A percentile compares a stretch with the other conserved stretches of the same genome.
phyloP scores from a whole-genome alignment of 306 rosid species.

The Casuarina glauca region DNA sequence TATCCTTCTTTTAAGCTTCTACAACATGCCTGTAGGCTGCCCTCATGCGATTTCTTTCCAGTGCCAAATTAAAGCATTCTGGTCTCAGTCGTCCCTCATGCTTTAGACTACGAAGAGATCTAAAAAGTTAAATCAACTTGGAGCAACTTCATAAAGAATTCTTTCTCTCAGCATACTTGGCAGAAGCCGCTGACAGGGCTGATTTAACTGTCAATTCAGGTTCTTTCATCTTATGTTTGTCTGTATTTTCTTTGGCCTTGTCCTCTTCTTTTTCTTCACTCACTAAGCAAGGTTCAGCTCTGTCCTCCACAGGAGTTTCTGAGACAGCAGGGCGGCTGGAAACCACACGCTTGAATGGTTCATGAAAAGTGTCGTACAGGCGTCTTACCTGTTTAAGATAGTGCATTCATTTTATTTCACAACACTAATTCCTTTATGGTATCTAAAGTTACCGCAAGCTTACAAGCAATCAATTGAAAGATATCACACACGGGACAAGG shows the following conservation, averaged over 20 bases:
- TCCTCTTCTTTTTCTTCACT: conserved; percentile 43
- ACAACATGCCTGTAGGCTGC: background rate
- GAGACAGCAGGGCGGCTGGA: conserved; percentile 50
- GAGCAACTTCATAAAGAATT: background rate
- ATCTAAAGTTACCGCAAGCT: background rate
- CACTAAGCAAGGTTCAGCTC: conserved; percentile 46
- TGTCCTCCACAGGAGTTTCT: conserved; percentile 35
- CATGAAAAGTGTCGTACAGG: conserved; percentile 83
- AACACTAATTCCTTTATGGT: background rate
- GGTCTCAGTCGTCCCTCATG: background rate
- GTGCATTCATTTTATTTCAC: conserved; percentile 19
- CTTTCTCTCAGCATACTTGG: conserved; percentile 50
- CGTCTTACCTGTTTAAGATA: conserved; percentile 69
- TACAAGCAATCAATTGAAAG: conserved; percentile 6
- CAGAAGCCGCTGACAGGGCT: conserved; percentile 83
- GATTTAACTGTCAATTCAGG: conserved; percentile 64
- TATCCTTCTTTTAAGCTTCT: background rate
- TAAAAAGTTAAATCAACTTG: background rate
- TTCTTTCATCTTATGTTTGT: conserved; percentile 53
- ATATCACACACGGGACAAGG: conserved; percentile 11
- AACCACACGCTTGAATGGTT: conserved; percentile 87
- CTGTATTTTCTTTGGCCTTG: conserved; percentile 35
- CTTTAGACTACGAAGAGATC: background rate
- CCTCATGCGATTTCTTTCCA: background rate
- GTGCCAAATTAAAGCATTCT: background rate